Base-by-base conservation (phyloP, 2,329 filamentous ascomycete species). In the Colletotrichum eleusines region DNA sequence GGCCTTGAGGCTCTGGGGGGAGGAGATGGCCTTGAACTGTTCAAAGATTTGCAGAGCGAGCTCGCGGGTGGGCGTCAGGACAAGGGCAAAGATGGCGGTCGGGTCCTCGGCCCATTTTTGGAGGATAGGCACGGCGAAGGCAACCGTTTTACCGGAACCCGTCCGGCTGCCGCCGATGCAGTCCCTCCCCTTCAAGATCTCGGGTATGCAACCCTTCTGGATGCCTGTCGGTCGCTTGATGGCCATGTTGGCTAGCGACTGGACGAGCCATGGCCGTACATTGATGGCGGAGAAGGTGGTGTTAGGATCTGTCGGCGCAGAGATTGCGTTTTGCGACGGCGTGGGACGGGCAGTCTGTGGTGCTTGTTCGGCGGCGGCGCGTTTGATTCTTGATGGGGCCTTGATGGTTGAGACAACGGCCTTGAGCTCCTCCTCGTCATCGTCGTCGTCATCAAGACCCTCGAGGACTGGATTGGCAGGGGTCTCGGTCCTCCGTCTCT, bases 131-230 rank as follows among this genome's bases (percentile, higher is more conserved):
- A 95, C 94, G 1, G 95, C 93, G 81, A 99, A 99, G 1, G 96
- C 95, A 53, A 98, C 91, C 4, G 96, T 99, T 84, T 99, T 99
- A 82, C 96, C 96, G 16, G 95, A 98, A 85, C 96, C 96, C 0
- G 96, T 99, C 73, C 94, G 88, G 78, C 94, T 97, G 46, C 95
- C 95, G 78, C 96, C 96, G 76, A 99, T 98, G 78, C 94, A 98
- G 82, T 99, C 95, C 76, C 93, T 88, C 7, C 96, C 96, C 75
- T 94, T 91, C 42, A 99, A 81, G 71, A 98, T 98, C 79, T 96
- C 92, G 1, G 95, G 95, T 77, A 99, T 98, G 78, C 94, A 97
- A 63, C 90, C 91, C 77, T 92, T 94, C 76, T 99, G 96, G 84
- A 99, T 98, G 20, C 92, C 92, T 0, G 96, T 99, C 0, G 96